Evolutionary conservation across 2,329 filamentous ascomycete genomes (phyloP), one percentile per base, ranked within the genome.

Genomic region (Blastomyces silverae): DNA sequence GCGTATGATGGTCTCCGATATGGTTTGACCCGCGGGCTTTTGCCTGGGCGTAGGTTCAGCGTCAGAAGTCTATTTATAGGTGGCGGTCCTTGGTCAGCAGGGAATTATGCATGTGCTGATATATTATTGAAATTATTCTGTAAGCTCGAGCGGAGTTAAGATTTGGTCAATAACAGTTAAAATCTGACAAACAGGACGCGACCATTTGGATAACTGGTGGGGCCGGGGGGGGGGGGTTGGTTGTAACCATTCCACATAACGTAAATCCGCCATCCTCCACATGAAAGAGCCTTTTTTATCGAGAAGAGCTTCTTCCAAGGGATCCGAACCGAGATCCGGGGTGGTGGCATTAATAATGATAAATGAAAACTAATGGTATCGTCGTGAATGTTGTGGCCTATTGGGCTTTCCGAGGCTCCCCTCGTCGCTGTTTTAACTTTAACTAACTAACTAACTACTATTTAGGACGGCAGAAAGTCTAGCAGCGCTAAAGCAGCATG

Each of bases 401-500:
- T 34, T 34, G 4, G 6, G 31, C 17, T 11, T 31, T 34, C 52
- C 17, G 20, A 55, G 31, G 22, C 10, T 15, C 2, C 22, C 20
- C 31, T 22, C 34, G 34, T 34, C 34, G 31, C 52, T 55, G 52
- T 20, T 55, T 55, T 55, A 55, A 55, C 52, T 2, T n/a, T n/a
- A n/a, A n/a, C n/a, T n/a, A n/a, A n/a, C n/a, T n/a, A n/a, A n/a
- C n/a, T n/a, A n/a, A n/a, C n/a, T n/a, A n/a, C n/a, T n/a, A n/a
- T n/a, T n/a, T n/a, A n/a, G n/a, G n/a, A 7, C 7, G 8, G 55
- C 55, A 57, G 2, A 57, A 39, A 15, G n/a, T 31, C 34, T 3
- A 42, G 22, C 3, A 2, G 17, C 34, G n/a, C 56, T 58, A 58
- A 39, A 58, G 56, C 56, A 37, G 56, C 56, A 44, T 52, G 59